Percentiles rank a stretch among this genome's conserved stretches.
Conservation (phyloP, 1,139 yeast species). For the Geotrichum australiense region DNA sequence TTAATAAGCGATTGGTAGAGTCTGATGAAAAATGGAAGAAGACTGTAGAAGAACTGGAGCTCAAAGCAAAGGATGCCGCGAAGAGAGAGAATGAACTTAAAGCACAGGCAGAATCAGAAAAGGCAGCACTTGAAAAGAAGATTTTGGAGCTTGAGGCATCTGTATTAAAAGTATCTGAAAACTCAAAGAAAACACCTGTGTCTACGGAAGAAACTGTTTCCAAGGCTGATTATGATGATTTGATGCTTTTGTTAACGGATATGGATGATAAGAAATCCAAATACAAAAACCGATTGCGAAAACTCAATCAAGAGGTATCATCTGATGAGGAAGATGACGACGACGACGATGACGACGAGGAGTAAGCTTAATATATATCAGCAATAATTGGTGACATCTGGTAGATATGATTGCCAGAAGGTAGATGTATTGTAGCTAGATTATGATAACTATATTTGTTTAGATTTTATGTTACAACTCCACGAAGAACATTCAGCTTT, state of each 20-base stretch:
- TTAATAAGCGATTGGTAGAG: conserved; percentile 5
- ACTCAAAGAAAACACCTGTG: background rate
- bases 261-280: conserved; percentile 60
- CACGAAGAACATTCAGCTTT: too few relatives aligned
- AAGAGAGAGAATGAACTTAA: conserved; percentile 4
- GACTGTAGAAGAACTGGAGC: conserved; percentile 14
- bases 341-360: conserved; percentile 44
- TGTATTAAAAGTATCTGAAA: conserved; percentile 8
- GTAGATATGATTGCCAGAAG: too few relatives aligned
- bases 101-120: conserved; percentile 11
- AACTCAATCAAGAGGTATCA: conserved; percentile 39
- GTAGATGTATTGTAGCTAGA: too few relatives aligned
- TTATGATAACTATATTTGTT: too few relatives aligned
- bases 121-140: conserved; percentile 18
- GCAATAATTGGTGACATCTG: too few relatives aligned
- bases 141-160: conserved; percentile 10
- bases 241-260: conserved; percentile 67
- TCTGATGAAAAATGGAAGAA: conserved; percentile 7
- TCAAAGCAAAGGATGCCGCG: background rate
- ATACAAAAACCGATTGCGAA: conserved; percentile 49
- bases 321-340: conserved; percentile 49
- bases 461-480: too few relatives aligned
- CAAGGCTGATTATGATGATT: conserved; percentile 62
- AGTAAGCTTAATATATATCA: too few relatives aligned
- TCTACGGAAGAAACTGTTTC: conserved; percentile 38